phyloP scores from a whole-genome alignment of 1,284 basidiomycete genomes.

The Melampsora americana region DNA sequence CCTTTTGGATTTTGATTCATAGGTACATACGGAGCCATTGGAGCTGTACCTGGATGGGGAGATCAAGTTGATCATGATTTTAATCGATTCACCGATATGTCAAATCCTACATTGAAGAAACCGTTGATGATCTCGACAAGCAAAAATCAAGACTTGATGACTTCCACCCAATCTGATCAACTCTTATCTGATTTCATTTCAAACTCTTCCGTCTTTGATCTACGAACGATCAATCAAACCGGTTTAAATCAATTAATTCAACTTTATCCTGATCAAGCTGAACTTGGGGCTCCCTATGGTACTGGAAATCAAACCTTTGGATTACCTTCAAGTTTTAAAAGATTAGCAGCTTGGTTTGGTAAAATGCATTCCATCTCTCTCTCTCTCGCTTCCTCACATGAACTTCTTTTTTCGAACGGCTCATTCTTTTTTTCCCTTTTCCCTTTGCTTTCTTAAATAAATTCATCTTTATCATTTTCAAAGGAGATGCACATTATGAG shows the following conservation, averaged over 20 bases:
- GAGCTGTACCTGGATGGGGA: background rate
- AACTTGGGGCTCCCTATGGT: conserved; percentile 47
- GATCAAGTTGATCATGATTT: no score
- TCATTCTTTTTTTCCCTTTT: background rate
- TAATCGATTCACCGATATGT: no score
- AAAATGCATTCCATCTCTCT: background rate
- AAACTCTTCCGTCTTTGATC: conserved; percentile 31
- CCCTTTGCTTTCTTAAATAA: background rate
- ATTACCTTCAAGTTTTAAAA: conserved; percentile 27
- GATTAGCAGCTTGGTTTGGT: conserved; percentile 39
- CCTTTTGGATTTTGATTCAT: background rate
- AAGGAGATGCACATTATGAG: conserved; percentile 39
- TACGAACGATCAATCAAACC: background rate
- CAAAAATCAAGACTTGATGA: background rate
- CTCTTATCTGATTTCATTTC: conserved; percentile 21
- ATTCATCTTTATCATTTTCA: background rate
- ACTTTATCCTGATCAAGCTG: conserved; percentile 46
- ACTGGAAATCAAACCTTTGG: conserved; percentile 45
- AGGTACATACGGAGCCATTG: conserved; percentile 15
- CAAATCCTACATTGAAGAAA: no score
- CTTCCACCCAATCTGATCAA: conserved; percentile 7
- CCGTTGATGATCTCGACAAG: no score
- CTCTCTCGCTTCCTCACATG: no score
- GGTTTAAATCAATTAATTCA: conserved; percentile 21
- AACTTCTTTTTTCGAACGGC: no score